Percentiles rank a stretch among this genome's conserved stretches.
Conservation (phyloP, 2,329 filamentous ascomycete genomes). For the Fusarium nisikadoi region DNA sequence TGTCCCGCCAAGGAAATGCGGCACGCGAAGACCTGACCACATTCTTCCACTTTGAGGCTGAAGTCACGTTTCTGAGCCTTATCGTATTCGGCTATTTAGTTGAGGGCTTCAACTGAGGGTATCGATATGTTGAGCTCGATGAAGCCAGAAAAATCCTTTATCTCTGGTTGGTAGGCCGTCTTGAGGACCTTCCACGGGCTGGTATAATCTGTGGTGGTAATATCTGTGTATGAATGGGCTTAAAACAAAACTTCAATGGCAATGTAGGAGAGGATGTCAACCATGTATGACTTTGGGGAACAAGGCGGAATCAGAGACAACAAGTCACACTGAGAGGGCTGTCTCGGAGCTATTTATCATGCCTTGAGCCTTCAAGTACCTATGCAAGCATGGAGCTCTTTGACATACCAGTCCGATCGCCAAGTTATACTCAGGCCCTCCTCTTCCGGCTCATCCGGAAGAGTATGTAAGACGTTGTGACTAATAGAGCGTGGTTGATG, state of each 20-base stretch:
- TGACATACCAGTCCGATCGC: slow-evolving; percentile 9
- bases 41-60: slow-evolving; percentile 8
- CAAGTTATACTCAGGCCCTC: slow-evolving; percentile 15
- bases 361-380: slow-evolving; percentile 9
- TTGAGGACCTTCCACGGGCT: background rate
- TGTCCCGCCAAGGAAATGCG: slow-evolving; percentile 22
- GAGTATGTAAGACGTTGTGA: slow-evolving; percentile 34
- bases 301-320: background rate
- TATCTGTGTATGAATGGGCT: background rate
- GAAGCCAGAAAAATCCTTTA: background rate
- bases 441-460: slow-evolving; percentile 39
- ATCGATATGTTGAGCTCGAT: background rate
- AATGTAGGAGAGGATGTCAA: background rate
- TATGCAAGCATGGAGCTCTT: slow-evolving; percentile 12
- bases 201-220: background rate
- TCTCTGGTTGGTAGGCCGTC: background rate
- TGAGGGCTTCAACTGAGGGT: background rate
- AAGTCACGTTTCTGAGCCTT: slow-evolving; percentile 16
- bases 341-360: slow-evolving; percentile 36
- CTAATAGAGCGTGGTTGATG: slow-evolving; percentile 32
- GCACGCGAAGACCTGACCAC: slow-evolving; percentile 25
- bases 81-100: background rate
- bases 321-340: slow-evolving; percentile 2
- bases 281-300: background rate
- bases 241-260: background rate